Percentiles rank a stretch among this genome's conserved stretches.
Evolutionary conservation across 148 eudicot genomes (phyloP).

Genomic region (Dysphania ambrosioides): DNA sequence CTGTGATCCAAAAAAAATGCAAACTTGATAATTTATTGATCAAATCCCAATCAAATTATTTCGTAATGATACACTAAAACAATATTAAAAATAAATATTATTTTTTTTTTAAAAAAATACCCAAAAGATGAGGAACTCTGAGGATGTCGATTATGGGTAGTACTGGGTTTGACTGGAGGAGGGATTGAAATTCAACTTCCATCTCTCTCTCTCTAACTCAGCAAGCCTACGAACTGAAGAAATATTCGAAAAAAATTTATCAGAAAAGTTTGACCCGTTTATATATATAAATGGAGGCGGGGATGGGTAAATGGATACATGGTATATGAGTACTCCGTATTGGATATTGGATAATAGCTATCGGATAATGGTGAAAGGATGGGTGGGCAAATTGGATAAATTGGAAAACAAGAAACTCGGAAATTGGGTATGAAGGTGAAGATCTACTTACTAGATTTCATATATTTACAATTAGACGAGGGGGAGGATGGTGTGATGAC

Average conservation of each 20-base stretch:
- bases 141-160: constrained; percentile 10
- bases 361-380: neutral
- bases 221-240: neutral
- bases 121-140: constrained; percentile 26
- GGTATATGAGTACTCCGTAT: neutral
- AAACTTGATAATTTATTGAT: neutral
- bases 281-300: neutral
- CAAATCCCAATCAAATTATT: neutral
- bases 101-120: too few species aligned
- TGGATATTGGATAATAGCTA: too few species aligned
- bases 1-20: neutral
- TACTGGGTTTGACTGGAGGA: constrained; percentile 7
- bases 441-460: neutral
- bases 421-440: too few species aligned
- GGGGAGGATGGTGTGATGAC: constrained; percentile 16
- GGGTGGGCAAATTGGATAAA: neutral
- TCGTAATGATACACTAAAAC: too few species aligned
- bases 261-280: neutral
- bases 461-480: neutral
- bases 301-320: neutral
- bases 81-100: too few species aligned
- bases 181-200: constrained; percentile 30
- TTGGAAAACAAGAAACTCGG: too few species aligned
- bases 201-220: constrained; percentile 10
- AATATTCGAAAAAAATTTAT: neutral